A percentile compares a stretch with the other conserved stretches of the same genome.
phyloP scores from a whole-genome alignment of 2,329 filamentous ascomycete species.

The Arachnomyces sp. region DNA sequence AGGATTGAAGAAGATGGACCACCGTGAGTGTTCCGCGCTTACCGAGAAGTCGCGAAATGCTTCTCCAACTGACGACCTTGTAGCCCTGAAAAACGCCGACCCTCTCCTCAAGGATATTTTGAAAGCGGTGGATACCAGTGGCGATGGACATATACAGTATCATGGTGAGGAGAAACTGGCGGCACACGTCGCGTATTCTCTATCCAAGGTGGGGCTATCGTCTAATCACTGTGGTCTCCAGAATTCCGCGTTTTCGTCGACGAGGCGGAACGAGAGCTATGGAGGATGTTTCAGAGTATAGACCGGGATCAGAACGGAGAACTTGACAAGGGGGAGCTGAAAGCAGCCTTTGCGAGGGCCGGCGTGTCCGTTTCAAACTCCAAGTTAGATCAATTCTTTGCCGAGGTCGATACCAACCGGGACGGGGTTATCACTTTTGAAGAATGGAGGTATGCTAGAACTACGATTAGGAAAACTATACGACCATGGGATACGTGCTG shows the following conservation, averaged over 20 bases:
- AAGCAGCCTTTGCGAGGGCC: constrained; percentile 65
- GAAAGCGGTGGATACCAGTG: constrained; percentile 72
- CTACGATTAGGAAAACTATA: constrained; percentile 8
- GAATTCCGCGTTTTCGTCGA: constrained; percentile 88
- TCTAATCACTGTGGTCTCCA: constrained; percentile 26
- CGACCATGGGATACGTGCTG: constrained; percentile 5
- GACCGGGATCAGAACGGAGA: constrained; percentile 78
- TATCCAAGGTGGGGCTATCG: constrained; percentile 11
- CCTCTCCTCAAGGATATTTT: constrained; percentile 73
- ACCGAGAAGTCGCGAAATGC: constrained; percentile 15
- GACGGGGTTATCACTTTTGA: constrained; percentile 83
- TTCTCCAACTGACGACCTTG: constrained; percentile 11
- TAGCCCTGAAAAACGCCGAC: constrained; percentile 84
- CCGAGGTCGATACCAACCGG: constrained; percentile 78
- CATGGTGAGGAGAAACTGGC: constrained; percentile 52
- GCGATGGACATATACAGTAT: constrained; percentile 84
- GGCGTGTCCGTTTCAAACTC: constrained; percentile 70
- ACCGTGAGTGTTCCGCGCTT: constrained; percentile 54
- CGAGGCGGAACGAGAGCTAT: constrained; percentile 75
- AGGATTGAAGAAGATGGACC: constrained; percentile 80
- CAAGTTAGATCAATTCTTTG: constrained; percentile 77
- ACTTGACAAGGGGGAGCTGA: constrained; percentile 78
- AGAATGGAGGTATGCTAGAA: constrained; percentile 78
- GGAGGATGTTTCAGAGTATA: constrained; percentile 73
- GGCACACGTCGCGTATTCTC: constrained; percentile 13